Percentiles rank a stretch among this genome's conserved stretches.
phyloP scores from a whole-genome alignment of 2,329 filamentous ascomycete species.

The Cladobotryum protrusum region DNA sequence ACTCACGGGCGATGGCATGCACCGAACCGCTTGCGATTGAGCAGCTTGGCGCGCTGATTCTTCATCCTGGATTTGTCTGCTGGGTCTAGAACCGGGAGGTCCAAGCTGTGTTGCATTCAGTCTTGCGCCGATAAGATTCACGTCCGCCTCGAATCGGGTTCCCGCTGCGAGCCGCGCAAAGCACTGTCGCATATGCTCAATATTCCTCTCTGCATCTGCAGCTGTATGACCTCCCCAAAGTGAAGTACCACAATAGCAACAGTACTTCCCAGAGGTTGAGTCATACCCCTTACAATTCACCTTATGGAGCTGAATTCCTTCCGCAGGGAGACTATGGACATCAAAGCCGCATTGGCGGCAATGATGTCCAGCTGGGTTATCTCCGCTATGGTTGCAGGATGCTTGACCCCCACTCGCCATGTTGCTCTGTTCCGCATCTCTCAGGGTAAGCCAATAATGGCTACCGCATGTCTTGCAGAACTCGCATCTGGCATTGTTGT shows the following conservation, averaged over 20 bases:
- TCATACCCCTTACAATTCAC: constrained; percentile 1
- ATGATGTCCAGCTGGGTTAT: not conserved
- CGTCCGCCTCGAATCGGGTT: not conserved
- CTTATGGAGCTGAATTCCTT: not conserved
- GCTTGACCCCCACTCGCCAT: not conserved
- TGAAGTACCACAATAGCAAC: constrained; percentile 7
- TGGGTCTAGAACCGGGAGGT: too few relatives aligned
- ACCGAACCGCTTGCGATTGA: too few relatives aligned
- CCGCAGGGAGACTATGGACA: not conserved
- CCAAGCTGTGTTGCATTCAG: too few relatives aligned
- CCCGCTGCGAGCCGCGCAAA: not conserved
- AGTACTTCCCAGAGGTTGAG: constrained; percentile 2
- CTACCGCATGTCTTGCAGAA: constrained; percentile 13
- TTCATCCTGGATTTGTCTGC: too few relatives aligned
- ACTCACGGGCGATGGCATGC: too few relatives aligned
- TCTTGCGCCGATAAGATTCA: too few relatives aligned
- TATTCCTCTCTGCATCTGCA: constrained; percentile 5
- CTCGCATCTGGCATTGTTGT: constrained; percentile 1
- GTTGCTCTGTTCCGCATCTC: not conserved
- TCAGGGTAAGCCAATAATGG: constrained; percentile 1
- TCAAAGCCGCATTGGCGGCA: constrained; percentile 9
- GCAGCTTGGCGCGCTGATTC: too few relatives aligned
- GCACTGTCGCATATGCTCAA: constrained; percentile 7
- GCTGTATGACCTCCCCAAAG: not conserved
- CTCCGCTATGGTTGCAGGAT: constrained; percentile 1